Percentiles rank a stretch among this genome's conserved stretches.
These are phyloP conservation scores for Cercophora newfieldiana DNA, from an alignment of 495 filamentous ascomycete species.

Conservation along the genomic window DNA sequence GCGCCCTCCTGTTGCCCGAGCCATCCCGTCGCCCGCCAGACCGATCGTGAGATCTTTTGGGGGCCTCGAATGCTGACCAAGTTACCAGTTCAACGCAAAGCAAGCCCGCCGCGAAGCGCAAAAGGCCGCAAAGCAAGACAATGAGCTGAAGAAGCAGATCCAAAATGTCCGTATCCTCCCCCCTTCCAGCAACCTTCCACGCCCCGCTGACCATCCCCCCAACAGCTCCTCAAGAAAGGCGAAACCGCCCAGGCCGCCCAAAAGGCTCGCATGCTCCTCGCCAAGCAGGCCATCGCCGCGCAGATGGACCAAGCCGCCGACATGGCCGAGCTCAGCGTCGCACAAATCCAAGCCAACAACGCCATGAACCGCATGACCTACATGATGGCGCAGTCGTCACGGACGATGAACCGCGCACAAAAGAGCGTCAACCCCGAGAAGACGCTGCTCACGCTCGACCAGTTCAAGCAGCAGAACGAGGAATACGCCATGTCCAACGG, in stretches of 20 bases:
- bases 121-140: slow-evolving; percentile 82
- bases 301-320: slow-evolving; percentile 57
- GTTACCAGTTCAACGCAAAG: slow-evolving; percentile 74
- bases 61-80: not conserved
- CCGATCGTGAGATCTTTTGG: not conserved
- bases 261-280: slow-evolving; percentile 65
- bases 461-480: slow-evolving; percentile 80
- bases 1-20: not conserved
- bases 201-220: slow-evolving; percentile 16
- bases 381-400: slow-evolving; percentile 52
- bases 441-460: slow-evolving; percentile 65
- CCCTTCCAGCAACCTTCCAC: slow-evolving; percentile 10
- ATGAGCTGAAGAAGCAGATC: slow-evolving; percentile 76
- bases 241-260: slow-evolving; percentile 83
- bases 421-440: slow-evolving; percentile 75
- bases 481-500: slow-evolving; percentile 79
- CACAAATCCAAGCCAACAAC: slow-evolving; percentile 57
- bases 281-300: slow-evolving; percentile 53
- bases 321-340: slow-evolving; percentile 53
- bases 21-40: not conserved
- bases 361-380: slow-evolving; percentile 56
- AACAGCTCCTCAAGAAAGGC: slow-evolving; percentile 62
- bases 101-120: slow-evolving; percentile 77
- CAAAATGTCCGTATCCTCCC: slow-evolving; percentile 60
- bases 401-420: slow-evolving; percentile 63